Conservation (phyloP, 176 grass and related monocot species). For the Cymbopogon citratus region DNA sequence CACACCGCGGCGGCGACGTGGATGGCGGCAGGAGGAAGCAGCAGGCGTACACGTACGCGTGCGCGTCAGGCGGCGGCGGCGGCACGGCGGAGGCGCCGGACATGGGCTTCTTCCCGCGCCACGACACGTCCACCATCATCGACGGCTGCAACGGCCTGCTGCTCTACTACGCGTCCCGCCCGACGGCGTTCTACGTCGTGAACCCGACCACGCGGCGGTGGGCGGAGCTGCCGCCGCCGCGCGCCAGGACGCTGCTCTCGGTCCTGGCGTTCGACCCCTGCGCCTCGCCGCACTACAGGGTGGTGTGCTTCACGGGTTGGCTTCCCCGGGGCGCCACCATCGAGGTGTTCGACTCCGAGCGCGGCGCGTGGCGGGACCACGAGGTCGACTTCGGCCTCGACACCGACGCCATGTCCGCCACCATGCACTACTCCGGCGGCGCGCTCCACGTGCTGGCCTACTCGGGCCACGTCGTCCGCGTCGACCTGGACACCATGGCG, state of each 20-base stretch:
- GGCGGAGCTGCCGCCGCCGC: too few species aligned
- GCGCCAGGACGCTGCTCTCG: slow-evolving; percentile 22
- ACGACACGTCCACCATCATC: slow-evolving; percentile 55
- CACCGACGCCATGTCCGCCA: slow-evolving; percentile 74
- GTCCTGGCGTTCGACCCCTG: slow-evolving; percentile 71
- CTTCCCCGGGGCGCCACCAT: slow-evolving; percentile 44
- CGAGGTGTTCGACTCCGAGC: slow-evolving; percentile 65
- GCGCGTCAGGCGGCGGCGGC: neutral
- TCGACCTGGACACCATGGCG: slow-evolving; percentile 44
- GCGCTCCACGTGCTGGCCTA: slow-evolving; percentile 68
- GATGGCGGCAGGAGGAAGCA: neutral
- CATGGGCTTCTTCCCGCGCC: slow-evolving; percentile 72
- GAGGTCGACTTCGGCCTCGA: slow-evolving; percentile 53
- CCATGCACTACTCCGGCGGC: slow-evolving; percentile 62
- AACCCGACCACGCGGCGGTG: too few species aligned
- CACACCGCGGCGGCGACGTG: neutral
- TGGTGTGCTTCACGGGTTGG: slow-evolving; percentile 66
- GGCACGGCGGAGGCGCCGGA: slow-evolving; percentile 24
- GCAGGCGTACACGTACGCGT: slow-evolving; percentile 51
- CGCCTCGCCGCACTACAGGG: slow-evolving; percentile 48
- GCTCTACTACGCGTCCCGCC: too few species aligned
- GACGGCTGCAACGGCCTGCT: too few species aligned
- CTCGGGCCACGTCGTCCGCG: slow-evolving; percentile 52
- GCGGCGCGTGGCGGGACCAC: slow-evolving; percentile 41
- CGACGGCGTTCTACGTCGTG: too few species aligned